Conservation (phyloP, 2,329 filamentous ascomycete species). For the Zymoseptoria pseudotritici region DNA sequence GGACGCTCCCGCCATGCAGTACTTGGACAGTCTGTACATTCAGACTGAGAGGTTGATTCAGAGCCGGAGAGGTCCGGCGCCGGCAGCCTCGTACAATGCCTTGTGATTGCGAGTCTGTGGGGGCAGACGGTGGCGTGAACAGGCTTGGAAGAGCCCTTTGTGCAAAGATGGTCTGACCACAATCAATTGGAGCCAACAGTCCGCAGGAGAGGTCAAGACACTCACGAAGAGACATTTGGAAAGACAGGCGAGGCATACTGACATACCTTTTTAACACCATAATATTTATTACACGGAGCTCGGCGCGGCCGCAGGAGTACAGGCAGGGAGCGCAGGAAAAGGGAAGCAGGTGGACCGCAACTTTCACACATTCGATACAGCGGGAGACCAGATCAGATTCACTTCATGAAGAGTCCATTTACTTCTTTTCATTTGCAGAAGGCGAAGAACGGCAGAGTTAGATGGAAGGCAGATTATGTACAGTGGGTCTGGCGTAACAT, state of each 20-base stretch:
- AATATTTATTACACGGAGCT: not conserved
- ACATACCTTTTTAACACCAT: not conserved
- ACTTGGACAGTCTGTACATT: slow-evolving; percentile 73
- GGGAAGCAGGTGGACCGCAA: not conserved
- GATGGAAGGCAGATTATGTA: not conserved
- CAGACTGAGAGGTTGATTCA: slow-evolving; percentile 73
- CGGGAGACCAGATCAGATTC: not conserved
- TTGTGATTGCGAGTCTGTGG: slow-evolving; percentile 3
- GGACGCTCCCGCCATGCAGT: slow-evolving; percentile 76
- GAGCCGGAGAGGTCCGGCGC: slow-evolving; percentile 21
- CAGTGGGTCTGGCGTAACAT: not conserved
- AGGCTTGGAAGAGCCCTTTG: not conserved
- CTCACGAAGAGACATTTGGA: not conserved
- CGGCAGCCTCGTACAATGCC: slow-evolving; percentile 13
- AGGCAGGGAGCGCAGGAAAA: not conserved
- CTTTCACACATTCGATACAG: not conserved
- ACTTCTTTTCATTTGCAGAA: not conserved
- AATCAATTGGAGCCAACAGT: not conserved
- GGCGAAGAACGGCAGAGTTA: no score
- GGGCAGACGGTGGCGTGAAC: not conserved
- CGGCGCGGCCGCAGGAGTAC: not conserved
- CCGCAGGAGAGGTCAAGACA: not conserved
- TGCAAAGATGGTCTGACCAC: no score
- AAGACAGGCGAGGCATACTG: not conserved
- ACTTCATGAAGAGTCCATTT: not conserved